phyloP scores from a whole-genome alignment of 768 basidiomycete species.

The Termitomyces eurrhizus region DNA sequence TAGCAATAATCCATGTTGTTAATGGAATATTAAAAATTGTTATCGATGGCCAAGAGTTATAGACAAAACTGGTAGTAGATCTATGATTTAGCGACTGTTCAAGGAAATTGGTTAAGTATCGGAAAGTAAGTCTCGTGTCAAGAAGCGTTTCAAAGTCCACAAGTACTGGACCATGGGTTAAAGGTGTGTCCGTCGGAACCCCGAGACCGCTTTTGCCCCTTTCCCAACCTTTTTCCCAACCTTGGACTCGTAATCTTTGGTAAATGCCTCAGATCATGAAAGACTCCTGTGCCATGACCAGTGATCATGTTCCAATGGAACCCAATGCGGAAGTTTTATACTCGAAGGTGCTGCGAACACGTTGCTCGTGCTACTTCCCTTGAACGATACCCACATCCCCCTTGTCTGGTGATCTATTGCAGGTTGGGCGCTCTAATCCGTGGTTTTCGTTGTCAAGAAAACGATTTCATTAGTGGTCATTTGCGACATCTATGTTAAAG shows the following conservation, averaged over 20 bases:
- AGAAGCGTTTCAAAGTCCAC: constrained; percentile 6
- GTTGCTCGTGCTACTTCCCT: constrained; percentile 5
- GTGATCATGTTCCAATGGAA: neutral
- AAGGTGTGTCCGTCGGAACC: constrained; percentile 8
- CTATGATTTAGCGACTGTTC: constrained; percentile 5
- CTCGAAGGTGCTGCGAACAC: constrained; percentile 6
- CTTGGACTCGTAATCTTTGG: neutral
- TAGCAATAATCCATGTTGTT: neutral
- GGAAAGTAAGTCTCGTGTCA: constrained; percentile 8
- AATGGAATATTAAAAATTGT: neutral
- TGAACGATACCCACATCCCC: neutral
- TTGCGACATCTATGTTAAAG: constrained; percentile 7
- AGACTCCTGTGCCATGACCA: neutral
- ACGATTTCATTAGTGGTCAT: constrained; percentile 1
- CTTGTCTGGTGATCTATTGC: neutral
- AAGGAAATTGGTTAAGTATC: constrained; percentile 2
- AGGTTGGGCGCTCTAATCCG: too few species aligned
- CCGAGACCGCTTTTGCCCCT: constrained; percentile 2
- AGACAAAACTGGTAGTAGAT: constrained; percentile 12
- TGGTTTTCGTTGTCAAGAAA: constrained; percentile 2
- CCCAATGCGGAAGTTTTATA: constrained; percentile 1
- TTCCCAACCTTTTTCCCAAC: constrained; percentile 1
- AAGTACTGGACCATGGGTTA: constrained; percentile 1
- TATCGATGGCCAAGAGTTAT: constrained; percentile 11
- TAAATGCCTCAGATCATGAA: constrained; percentile 8